Conservation (phyloP, 495 filamentous ascomycete genomes). For the Penicillium longicatenatum region DNA sequence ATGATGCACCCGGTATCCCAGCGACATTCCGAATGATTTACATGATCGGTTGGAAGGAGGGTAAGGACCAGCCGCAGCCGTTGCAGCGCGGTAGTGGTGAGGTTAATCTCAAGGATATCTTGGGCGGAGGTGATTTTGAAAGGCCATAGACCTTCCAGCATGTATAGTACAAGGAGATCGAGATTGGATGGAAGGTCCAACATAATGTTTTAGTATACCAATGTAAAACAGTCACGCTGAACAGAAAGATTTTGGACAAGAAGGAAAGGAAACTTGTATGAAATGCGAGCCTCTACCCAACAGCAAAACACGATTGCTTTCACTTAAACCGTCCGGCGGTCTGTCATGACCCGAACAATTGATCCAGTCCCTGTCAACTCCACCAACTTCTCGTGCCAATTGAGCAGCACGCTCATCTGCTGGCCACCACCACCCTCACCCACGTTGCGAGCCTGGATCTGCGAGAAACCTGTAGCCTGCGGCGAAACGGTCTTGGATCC, state of each 20-base stretch:
- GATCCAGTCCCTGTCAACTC: slow-evolving; percentile 84
- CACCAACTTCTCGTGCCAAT: slow-evolving; percentile 95
- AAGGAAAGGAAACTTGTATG: slow-evolving; percentile 16
- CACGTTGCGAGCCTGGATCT: slow-evolving; percentile 69
- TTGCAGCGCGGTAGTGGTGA: slow-evolving; percentile 80
- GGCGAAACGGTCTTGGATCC: slow-evolving; percentile 61
- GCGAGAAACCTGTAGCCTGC: slow-evolving; percentile 82
- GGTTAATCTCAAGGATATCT: slow-evolving; percentile 77
- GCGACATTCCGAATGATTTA: slow-evolving; percentile 93
- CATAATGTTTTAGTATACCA: slow-evolving; percentile 32
- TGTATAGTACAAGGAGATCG: slow-evolving; percentile 10
- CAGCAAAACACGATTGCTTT: slow-evolving; percentile 10
- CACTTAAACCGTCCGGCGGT: slow-evolving; percentile 79
- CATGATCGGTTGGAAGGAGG: slow-evolving; percentile 98
- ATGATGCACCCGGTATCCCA: slow-evolving; percentile 68
- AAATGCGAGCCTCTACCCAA: slow-evolving; percentile 32
- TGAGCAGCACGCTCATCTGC: slow-evolving; percentile 89
- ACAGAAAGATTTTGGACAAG: slow-evolving; percentile 22
- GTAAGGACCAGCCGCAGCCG: slow-evolving; percentile 73
- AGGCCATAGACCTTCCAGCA: slow-evolving; percentile 26
- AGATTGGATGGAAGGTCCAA: slow-evolving; percentile 11
- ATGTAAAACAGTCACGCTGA: slow-evolving; percentile 37
- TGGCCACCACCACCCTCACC: slow-evolving; percentile 77
- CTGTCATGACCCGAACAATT: slow-evolving; percentile 89
- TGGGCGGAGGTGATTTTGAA: slow-evolving; percentile 61